Base-by-base conservation (phyloP, 768 basidiomycete species). In the Pilatotrama ljubarskyi region DNA sequence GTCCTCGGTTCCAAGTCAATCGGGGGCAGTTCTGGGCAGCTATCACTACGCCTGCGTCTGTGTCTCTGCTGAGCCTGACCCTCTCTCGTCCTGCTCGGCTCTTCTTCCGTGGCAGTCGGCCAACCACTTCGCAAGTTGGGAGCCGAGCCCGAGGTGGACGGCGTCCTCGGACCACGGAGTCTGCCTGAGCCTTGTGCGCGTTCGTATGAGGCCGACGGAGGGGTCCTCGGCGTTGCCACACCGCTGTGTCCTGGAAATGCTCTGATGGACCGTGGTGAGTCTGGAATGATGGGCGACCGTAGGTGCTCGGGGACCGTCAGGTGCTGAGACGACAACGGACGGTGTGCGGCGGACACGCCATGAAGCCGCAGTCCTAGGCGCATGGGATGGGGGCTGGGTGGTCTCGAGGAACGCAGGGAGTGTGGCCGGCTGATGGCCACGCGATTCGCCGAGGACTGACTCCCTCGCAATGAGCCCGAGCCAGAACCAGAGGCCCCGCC, bases 1-100 rank as follows among this genome's bases (percentile, higher is more conserved):
- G 51, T 41, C 26, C 18, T 38, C 35, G 35, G 14, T 9, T 42
- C 49, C 6, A 63, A 24, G 25, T 63, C 61, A 3, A 63, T 46
- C 13, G 61, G 61, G 2, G 61, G 61, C 14, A 63, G 47, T 48
- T 63, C 61, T 26, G 61, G 61, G 29, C 61, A 63, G 57, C 61
- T 63, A 38, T 38, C 52, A 29, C 61, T 63, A 20, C 56, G 56
- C 47, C 41, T 54, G 25, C 61, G 56, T 15, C 18, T 24, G 40
- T 56, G 49, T 4, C 50, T 26, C 35, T n/a, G 25, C 29, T n/a
- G 11, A 29, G 7, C 26, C 4, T n/a, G 11, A 29, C 14, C 26
- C 4, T n/a, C 37, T 15, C n/a, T 35, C 3, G 5, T 26, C n/a
- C 17, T 18, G 1, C 20, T 17, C 25, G 40, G 22, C 26, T 15